Evolutionary conservation across 805 yeast species (phyloP), one percentile per base, ranked within the genome.

Genomic region (Deakozyma indianensis): DNA sequence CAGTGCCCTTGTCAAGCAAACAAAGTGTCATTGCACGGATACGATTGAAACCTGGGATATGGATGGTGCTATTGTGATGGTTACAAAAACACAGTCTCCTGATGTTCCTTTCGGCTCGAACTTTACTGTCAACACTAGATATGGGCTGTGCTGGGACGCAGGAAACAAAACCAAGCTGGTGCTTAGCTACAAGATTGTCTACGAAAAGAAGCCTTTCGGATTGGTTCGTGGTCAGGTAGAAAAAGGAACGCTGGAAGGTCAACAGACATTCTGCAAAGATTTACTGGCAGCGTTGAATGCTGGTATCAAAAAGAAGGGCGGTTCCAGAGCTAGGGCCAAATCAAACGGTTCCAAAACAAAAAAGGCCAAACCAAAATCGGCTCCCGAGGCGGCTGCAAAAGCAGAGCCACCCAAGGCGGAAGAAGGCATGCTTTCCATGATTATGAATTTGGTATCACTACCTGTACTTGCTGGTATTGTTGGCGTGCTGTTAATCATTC

Each of bases 151-250:
- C 2, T 92, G 98, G 97, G 86, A 70, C 0, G 68, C 66, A 5
- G 61, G 69, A 23, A 83, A 80, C 55, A 59, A 65, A 22, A 80
- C 95, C 3, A 65, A 68, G 42, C 53, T 92, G 35, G 65, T 65
- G 41, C 62, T 83, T n/a, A 73, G 87, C n/a, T 83, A 74, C 59
- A 3, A 56, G 57, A 3, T 75, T 76, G 66, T 73, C 90, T 35
- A 80, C 83, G 41, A 92, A 98, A 98, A 75, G 82, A 0, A 95
- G 92, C 2, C 73, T 81, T 44, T 82, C 95, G 48, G 92, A 96
- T 20, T 32, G 96, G 75, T 92, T 56, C 88, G 86, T 59, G 73
- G 83, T 14, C 78, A 94, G 45, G 82, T 92, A 50, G 97, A 92
- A 58, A 80, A 78, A 50, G 88, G 88, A 47, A 80, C 95, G 14